Evolutionary conservation across 2,329 filamentous ascomycete genomes (phyloP).

Genomic region (Aspergillus costaricaensis): DNA sequence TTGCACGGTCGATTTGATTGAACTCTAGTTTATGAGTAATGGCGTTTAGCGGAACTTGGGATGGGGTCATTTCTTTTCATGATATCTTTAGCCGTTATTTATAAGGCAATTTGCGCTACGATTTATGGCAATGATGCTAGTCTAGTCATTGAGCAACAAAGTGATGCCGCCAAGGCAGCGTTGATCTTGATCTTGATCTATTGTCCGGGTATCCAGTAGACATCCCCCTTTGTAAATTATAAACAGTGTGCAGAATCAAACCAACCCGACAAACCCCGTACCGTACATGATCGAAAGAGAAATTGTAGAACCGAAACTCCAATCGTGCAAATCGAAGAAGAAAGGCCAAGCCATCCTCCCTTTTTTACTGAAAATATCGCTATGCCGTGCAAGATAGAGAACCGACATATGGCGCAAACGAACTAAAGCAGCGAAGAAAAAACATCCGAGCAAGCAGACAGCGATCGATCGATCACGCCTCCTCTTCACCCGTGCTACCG

Average conservation of each 20-base stretch:
- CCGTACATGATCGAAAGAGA: neutral
- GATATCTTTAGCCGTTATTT: conserved; percentile 17
- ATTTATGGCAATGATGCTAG: conserved; percentile 6
- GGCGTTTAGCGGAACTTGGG: conserved; percentile 20
- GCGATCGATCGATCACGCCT: conserved; percentile 28
- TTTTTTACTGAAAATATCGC: neutral
- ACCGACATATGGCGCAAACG: neutral
- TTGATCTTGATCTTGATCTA: conserved; percentile 7
- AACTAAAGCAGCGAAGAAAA: neutral
- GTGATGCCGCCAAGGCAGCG: conserved; percentile 5
- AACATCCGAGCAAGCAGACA: neutral
- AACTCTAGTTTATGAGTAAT: conserved; percentile 11
- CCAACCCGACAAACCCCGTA: neutral
- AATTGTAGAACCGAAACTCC: conserved; percentile 1
- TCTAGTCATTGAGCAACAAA: conserved; percentile 4
- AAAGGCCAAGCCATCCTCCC: neutral
- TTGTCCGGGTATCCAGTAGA: conserved; percentile 6
- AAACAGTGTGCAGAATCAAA: neutral
- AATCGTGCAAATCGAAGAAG: neutral
- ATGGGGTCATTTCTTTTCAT: conserved; percentile 4
- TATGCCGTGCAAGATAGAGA: neutral
- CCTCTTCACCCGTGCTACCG: conserved; percentile 50
- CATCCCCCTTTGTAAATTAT: neutral
- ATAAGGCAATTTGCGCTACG: conserved; percentile 20
- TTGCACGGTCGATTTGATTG: conserved; percentile 5